Percentiles rank a stretch among this genome's conserved stretches.
Conservation (phyloP, 176 grass and related monocot genomes). For the Melocanna baccifera region DNA sequence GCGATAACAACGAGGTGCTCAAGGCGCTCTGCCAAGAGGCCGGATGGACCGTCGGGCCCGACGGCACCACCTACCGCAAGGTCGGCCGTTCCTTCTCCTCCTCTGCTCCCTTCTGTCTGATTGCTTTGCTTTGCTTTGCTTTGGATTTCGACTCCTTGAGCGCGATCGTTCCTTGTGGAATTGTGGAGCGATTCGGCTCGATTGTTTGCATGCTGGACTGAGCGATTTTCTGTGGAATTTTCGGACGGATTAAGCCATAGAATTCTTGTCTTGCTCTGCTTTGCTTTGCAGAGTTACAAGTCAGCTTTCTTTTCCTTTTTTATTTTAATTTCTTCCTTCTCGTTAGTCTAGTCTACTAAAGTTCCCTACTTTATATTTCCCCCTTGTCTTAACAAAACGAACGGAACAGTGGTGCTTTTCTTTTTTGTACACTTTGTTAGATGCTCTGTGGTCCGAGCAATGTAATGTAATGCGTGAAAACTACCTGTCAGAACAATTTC, state of each 20-base stretch:
- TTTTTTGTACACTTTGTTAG: not conserved
- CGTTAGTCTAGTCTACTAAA: not conserved
- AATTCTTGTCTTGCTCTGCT: not conserved
- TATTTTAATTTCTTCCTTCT: not conserved
- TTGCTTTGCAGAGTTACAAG: not conserved
- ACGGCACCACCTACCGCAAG: slow-evolving; percentile 90
- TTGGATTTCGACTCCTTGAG: not conserved
- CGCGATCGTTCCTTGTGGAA: not conserved
- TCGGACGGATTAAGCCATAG: not conserved
- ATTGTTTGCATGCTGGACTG: not conserved
- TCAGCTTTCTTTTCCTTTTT: not conserved
- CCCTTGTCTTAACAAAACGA: not conserved
- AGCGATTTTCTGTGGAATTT: not conserved
- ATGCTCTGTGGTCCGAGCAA: not conserved
- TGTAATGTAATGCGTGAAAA: not conserved
- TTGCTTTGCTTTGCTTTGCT: not conserved
- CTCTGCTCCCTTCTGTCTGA: too few relatives aligned
- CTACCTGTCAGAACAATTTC: not conserved
- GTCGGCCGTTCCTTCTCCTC: not conserved
- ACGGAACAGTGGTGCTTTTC: not conserved
- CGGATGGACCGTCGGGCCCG: slow-evolving; percentile 72
- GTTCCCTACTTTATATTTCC: not conserved
- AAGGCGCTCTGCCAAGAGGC: slow-evolving; percentile 80
- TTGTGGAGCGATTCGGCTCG: not conserved
- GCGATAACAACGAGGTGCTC: slow-evolving; percentile 92